These are phyloP conservation scores for Termitomyces sp. DNA, from an alignment of 768 basidiomycete species.

Conservation along the genomic window DNA sequence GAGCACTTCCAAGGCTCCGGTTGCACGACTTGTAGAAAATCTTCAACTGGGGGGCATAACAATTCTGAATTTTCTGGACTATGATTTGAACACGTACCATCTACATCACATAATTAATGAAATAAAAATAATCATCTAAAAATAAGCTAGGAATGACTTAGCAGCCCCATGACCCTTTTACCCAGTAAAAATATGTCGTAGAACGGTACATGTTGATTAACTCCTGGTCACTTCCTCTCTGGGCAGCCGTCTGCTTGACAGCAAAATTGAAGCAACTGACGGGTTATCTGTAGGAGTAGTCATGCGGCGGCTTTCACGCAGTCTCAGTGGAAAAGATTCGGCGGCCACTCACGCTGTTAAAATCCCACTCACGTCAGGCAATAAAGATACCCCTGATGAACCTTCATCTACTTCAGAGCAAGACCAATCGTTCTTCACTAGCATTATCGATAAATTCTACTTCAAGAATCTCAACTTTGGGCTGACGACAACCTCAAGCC, in stretches of 20 bases:
- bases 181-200: too few relatives aligned
- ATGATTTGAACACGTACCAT: too few relatives aligned
- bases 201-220: neutral
- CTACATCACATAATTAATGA: too few relatives aligned
- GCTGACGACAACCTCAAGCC: neutral
- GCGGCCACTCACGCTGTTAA: neutral
- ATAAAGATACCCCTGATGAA: neutral
- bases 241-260: neutral
- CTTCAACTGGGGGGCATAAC: too few relatives aligned
- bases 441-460: neutral
- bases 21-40: too few relatives aligned
- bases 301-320: slow-evolving; percentile 1
- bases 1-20: too few relatives aligned
- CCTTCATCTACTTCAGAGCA: neutral
- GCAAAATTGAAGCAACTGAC: neutral
- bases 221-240: neutral
- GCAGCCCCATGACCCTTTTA: too few relatives aligned
- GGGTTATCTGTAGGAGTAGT: neutral
- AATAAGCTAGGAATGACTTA: too few relatives aligned
- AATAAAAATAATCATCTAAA: too few relatives aligned
- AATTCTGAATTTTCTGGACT: too few relatives aligned
- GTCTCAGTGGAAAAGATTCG: neutral
- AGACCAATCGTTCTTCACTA: neutral
- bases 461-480: neutral
- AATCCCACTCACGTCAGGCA: neutral